A percentile compares a stretch with the other conserved stretches of the same genome.
These are phyloP conservation scores for Emiliania huxleyi DNA, from an alignment of 78 protist genomes.

Conservation along the genomic window DNA sequence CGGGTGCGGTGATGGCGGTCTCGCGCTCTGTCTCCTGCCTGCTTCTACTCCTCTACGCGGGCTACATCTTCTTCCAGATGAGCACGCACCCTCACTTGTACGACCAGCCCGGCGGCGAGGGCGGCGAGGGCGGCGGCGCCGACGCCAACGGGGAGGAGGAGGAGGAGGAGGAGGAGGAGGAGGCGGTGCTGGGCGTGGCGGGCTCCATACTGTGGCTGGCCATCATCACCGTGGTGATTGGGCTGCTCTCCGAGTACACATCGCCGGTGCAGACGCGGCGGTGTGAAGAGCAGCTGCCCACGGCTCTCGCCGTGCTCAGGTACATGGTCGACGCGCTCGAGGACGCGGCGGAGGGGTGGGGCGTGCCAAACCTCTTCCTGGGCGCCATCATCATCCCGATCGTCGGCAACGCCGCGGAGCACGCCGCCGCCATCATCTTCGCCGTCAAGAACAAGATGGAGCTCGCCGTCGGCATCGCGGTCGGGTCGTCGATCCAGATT, in stretches of 20 bases:
- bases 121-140: background rate
- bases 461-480: slow-evolving; percentile 55
- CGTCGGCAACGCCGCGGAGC: slow-evolving; percentile 66
- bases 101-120: background rate
- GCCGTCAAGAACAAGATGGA: slow-evolving; percentile 53
- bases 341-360: slow-evolving; percentile 4
- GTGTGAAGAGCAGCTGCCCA: no score
- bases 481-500: slow-evolving; percentile 56
- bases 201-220: slow-evolving; percentile 4
- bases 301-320: no score
- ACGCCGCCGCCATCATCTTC: slow-evolving; percentile 52
- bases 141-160: background rate
- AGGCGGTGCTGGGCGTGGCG: background rate
- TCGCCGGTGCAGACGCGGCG: no score
- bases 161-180: slow-evolving; percentile 51
- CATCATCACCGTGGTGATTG: slow-evolving; percentile 31
- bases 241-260: slow-evolving; percentile 36
- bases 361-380: slow-evolving; percentile 19
- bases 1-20: background rate
- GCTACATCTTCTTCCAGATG: background rate
- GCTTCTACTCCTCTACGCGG: background rate
- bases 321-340: slow-evolving; percentile 28
- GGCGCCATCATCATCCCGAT: slow-evolving; percentile 46
- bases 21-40: background rate
- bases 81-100: background rate